Evolutionary conservation across 352 stramenopile species (phyloP), one percentile per base, ranked within the genome.

Genomic region (Globisporangium camurandrum): DNA sequence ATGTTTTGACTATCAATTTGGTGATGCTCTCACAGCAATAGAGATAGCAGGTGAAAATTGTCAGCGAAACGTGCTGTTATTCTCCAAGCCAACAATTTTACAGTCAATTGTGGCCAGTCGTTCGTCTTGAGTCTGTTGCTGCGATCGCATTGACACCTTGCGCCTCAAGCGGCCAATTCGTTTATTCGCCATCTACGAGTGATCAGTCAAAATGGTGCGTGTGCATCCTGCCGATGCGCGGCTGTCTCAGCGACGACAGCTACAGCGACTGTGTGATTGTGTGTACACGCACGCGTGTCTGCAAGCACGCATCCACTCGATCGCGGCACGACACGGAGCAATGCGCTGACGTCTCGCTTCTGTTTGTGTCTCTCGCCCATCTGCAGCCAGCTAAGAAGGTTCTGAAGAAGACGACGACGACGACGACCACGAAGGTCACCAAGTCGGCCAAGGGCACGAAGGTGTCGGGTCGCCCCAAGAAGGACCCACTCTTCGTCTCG

Each of bases 401-500:
- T 57, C 53, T 67, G 59, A 90, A 90, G 70, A 81, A 69, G 59
- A 87, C 75, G 58, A 85, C 72, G 41, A 80, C 71, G 24, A 72
- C 62, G 54, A 80, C 68, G 48, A 81, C 78, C 41, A 77, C 64
- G 16, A 80, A 70, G 55, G 62, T 66, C 50, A 68, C 64, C 51
- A 87, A 86, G 67, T 62, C 73, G 41, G 88, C 82, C 54, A 86
- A 93, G 70, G 64, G 69, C 38, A 55, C 61, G 19, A 70, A 67
- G 42, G 71, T 72, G 39, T 62, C 65, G 46, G 80, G 75, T 49
- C 84, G 84, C 50, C 54, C 76, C 23, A 93, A 95, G 70, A 89
- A 95, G 59, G 60, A 94, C 71, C 96, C 96, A 20, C 83, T 99
- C 46, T 99, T 98, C 84, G 84, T 85, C 46, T 72, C 88, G 49